Conservation (phyloP, 2,329 filamentous ascomycete genomes). For the Coniochaeta ligniaria region DNA sequence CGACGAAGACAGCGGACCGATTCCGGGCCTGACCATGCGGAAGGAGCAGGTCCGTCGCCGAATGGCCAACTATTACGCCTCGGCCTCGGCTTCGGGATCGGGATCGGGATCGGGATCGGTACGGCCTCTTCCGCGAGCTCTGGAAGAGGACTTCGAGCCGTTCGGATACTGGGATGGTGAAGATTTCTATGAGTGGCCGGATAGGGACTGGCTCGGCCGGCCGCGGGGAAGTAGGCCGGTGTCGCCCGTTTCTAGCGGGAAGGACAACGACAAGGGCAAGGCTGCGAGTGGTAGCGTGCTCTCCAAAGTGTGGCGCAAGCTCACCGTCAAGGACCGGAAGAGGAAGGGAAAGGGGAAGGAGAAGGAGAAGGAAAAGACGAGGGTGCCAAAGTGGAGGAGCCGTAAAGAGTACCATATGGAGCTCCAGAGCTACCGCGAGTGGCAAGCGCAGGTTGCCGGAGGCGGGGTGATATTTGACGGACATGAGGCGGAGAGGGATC, state of each 20-base stretch:
- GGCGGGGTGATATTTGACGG: background rate
- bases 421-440: background rate
- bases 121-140: background rate
- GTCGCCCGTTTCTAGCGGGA: background rate
- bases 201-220: background rate
- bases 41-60: background rate
- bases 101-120: no score
- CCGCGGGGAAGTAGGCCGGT: background rate
- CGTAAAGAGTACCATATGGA: background rate
- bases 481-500: background rate
- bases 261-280: background rate
- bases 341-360: background rate
- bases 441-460: background rate
- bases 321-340: background rate
- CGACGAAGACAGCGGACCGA: background rate
- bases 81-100: background rate
- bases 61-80: background rate
- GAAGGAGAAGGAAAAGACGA: background rate
- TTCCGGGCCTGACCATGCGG: background rate
- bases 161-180: background rate
- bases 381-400: background rate
- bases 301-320: background rate
- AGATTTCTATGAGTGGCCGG: background rate
- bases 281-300: background rate
- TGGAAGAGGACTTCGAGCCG: background rate